Conservation (phyloP, 2,329 filamentous ascomycete genomes). For the Uncinocarpus reesii region DNA sequence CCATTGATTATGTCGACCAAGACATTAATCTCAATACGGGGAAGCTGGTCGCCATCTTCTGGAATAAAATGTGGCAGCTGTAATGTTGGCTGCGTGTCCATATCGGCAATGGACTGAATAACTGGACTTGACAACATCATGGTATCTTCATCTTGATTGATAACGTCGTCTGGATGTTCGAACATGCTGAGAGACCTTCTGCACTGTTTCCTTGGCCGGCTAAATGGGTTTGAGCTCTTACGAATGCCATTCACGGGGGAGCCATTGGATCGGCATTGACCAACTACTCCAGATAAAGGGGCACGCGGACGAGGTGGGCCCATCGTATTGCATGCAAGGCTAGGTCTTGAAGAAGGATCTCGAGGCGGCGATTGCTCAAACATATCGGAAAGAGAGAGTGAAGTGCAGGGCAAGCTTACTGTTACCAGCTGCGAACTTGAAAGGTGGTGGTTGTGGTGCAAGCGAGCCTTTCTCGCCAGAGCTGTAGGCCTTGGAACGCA, state of each 20-base stretch:
- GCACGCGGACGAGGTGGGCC: conserved; percentile 54
- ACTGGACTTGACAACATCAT: conserved; percentile 45
- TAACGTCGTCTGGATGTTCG: conserved; percentile 77
- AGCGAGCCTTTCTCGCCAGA: conserved; percentile 51
- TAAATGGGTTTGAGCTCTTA: conserved; percentile 60
- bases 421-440: conserved; percentile 59
- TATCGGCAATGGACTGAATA: conserved; percentile 68
- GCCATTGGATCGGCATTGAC: conserved; percentile 51
- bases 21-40: conserved; percentile 72
- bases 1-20: conserved; percentile 82
- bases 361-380: conserved; percentile 63
- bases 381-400: conserved; percentile 65
- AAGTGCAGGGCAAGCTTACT: conserved; percentile 46
- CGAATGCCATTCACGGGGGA: conserved; percentile 62
- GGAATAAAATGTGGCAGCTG: conserved; percentile 74
- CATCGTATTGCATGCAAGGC: conserved; percentile 46
- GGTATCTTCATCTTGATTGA: conserved; percentile 60
- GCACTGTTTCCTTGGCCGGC: conserved; percentile 75
- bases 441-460: conserved; percentile 59
- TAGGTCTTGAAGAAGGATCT: conserved; percentile 53
- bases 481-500: conserved; percentile 63
- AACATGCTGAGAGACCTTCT: conserved; percentile 96
- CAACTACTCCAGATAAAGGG: conserved; percentile 52
- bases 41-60: conserved; percentile 75
- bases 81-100: conserved; percentile 64